A percentile compares a stretch with the other conserved stretches of the same genome.
phyloP scores from a whole-genome alignment of 2,329 filamentous ascomycete genomes.

The Colletotrichum camelliae region DNA sequence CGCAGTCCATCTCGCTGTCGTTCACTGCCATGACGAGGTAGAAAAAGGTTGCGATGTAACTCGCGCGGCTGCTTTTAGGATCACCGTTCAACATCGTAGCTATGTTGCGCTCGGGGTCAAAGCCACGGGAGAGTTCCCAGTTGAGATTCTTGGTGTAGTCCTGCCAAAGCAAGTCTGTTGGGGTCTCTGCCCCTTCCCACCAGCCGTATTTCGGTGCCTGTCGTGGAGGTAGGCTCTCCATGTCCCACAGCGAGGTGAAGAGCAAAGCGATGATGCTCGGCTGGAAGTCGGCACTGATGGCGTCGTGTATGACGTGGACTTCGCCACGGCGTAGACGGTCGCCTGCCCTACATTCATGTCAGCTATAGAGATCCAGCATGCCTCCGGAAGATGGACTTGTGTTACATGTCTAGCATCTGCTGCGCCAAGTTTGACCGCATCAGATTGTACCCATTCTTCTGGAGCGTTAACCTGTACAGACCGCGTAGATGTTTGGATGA shows the following conservation, averaged over 20 bases:
- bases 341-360: conserved; percentile 38
- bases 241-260: conserved; percentile 48
- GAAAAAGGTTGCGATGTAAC: conserved; percentile 52
- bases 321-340: conserved; percentile 43
- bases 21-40: conserved; percentile 51
- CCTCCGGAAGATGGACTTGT: not conserved
- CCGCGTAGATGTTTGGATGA: conserved; percentile 48
- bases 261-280: conserved; percentile 50
- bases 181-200: conserved; percentile 40
- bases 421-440: conserved; percentile 41
- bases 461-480: conserved; percentile 34
- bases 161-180: conserved; percentile 40
- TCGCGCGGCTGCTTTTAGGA: conserved; percentile 44
- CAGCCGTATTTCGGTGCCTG: conserved; percentile 40
- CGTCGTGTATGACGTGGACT: conserved; percentile 36
- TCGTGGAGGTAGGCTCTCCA: conserved; percentile 36
- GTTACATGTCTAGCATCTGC: conserved; percentile 47
- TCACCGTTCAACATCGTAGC: conserved; percentile 39
- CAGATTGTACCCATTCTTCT: conserved; percentile 29
- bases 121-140: conserved; percentile 40
- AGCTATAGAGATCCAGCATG: not conserved
- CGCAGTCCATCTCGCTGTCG: conserved; percentile 44
- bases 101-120: conserved; percentile 35
- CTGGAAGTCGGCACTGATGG: conserved; percentile 40
- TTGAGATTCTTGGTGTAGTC: conserved; percentile 41